Evolutionary conservation across 352 stramenopile species (phyloP), one percentile per base, ranked within the genome.

Genomic region (Phytophthora fragariaefolia): DNA sequence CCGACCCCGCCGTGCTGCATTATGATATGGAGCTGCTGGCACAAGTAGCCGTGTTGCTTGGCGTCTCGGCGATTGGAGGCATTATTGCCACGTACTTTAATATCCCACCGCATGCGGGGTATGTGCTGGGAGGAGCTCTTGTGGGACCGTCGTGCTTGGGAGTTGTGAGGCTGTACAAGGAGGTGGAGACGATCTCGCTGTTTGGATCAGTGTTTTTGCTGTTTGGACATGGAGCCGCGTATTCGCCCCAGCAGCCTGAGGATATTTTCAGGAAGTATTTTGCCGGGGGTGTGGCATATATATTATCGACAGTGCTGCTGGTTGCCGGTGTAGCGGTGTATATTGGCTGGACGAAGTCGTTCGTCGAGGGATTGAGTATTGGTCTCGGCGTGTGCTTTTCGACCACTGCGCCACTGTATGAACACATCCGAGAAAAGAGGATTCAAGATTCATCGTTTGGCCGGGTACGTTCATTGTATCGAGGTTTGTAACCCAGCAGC

Each of bases 131-230:
- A 30, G 93, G 93, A 24, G 91, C 94, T 27, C 68, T 98, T 2
- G 89, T 98, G 4, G 93, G 93, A 18, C 93, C 93, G 15, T 97
- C 89, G 23, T 96, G 93, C 43, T 69, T 97, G 13, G 87, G 84
- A 4, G 57, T 97, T 17, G 90, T 98, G 23, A 77, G 83, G 32
- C 75, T 97, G 26, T 96, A 97, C 67, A 93, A 95, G 53, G 87
- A 98, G 62, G 93, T 98, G 17, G 90, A 98, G 65, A 98, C 93
- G 1, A 89, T 98, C 55, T 97, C 91, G 30, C 87, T 98, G 24
- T 98, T 98, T 63, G 94, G 94, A 13, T 97, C 89, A 2, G 90
- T 98, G 28, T 98, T 98, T 60, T 67, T 98, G 40, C 73, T 98
- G 2, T 98, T 98, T 67, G 88, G 88, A n/a, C 88, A 96, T 59